Percentiles rank a stretch among this genome's conserved stretches.
These are phyloP conservation scores for Podospora comata DNA, from an alignment of 495 filamentous ascomycete genomes.

Conservation along the genomic window DNA sequence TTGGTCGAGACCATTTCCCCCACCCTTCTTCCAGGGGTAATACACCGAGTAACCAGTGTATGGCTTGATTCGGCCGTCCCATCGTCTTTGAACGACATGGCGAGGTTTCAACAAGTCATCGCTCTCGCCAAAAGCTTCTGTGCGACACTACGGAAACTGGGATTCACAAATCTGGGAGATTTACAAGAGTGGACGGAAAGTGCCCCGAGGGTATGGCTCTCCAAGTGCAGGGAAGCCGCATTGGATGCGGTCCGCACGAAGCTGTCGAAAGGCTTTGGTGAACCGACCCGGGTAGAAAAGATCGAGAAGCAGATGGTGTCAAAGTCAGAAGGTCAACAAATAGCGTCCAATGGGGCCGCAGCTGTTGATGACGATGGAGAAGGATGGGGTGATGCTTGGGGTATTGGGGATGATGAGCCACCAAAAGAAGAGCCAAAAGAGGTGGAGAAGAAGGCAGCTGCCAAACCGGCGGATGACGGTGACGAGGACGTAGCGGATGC, in stretches of 20 bases:
- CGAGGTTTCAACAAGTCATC: constrained; percentile 64
- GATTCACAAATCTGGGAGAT: constrained; percentile 65
- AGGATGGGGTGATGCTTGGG: constrained; percentile 78
- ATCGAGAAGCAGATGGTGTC: constrained; percentile 79
- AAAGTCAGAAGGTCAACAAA: constrained; percentile 58
- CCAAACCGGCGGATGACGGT: constrained; percentile 17
- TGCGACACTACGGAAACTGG: constrained; percentile 54
- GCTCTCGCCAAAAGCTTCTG: constrained; percentile 61
- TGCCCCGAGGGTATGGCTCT: constrained; percentile 78
- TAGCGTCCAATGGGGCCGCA: constrained; percentile 52
- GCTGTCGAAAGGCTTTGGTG: constrained; percentile 59
- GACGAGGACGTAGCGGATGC: constrained; percentile 54
- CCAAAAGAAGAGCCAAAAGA: constrained; percentile 28
- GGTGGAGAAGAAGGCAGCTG: not conserved
- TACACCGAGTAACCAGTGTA: constrained; percentile 60
- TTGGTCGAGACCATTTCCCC: constrained; percentile 61
- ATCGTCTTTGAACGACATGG: constrained; percentile 62
- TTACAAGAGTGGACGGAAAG: constrained; percentile 77
- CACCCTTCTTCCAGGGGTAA: constrained; percentile 63
- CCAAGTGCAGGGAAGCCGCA: constrained; percentile 73
- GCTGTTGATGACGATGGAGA: constrained; percentile 47
- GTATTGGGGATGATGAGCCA: constrained; percentile 49
- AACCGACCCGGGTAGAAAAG: constrained; percentile 67
- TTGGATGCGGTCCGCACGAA: constrained; percentile 69
- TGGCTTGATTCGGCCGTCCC: constrained; percentile 80